Percentiles rank a stretch among this genome's conserved stretches.
phyloP scores from a whole-genome alignment of 2,329 filamentous ascomycete species.

The Aspergillus fructus region DNA sequence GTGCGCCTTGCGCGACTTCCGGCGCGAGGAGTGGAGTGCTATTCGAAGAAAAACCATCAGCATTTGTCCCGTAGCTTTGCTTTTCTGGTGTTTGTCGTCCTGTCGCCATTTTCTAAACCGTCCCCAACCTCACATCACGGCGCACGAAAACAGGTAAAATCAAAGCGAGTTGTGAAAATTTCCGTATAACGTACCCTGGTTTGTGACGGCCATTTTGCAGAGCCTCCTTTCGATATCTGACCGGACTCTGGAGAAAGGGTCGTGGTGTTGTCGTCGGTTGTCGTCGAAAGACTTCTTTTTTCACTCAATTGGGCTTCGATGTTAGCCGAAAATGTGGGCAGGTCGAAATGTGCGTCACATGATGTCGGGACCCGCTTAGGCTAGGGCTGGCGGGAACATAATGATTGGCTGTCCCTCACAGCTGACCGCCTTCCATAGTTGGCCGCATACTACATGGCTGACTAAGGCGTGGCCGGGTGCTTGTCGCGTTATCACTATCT shows the following conservation, averaged over 20 bases:
- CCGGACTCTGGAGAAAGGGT: conserved; percentile 21
- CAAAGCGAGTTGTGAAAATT: neutral
- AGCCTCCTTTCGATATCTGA: conserved; percentile 22
- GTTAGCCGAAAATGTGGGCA: conserved; percentile 24
- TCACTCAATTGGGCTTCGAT: conserved; percentile 13
- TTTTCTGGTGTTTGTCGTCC: neutral
- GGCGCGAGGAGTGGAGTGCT: conserved; percentile 70
- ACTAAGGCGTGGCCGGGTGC: neutral
- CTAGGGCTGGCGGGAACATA: conserved; percentile 4
- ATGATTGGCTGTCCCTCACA: conserved; percentile 15
- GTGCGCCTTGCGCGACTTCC: conserved; percentile 99
- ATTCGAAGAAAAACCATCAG: conserved; percentile 13
- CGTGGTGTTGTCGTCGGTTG: conserved; percentile 21
- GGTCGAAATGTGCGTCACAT: conserved; percentile 31
- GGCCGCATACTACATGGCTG: neutral
- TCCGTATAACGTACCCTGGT: conserved; percentile 27
- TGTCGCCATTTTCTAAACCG: neutral
- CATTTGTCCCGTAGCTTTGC: neutral
- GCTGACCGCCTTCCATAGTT: conserved; percentile 7
- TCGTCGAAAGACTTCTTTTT: conserved; percentile 10
- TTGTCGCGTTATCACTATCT: neutral
- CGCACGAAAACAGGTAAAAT: neutral
- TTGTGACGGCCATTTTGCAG: conserved; percentile 33
- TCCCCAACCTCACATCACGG: neutral
- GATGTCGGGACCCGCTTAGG: conserved; percentile 22